Conservation (phyloP, 2,329 filamentous ascomycete species). For the Nannizziopsis arthrosporioides region DNA sequence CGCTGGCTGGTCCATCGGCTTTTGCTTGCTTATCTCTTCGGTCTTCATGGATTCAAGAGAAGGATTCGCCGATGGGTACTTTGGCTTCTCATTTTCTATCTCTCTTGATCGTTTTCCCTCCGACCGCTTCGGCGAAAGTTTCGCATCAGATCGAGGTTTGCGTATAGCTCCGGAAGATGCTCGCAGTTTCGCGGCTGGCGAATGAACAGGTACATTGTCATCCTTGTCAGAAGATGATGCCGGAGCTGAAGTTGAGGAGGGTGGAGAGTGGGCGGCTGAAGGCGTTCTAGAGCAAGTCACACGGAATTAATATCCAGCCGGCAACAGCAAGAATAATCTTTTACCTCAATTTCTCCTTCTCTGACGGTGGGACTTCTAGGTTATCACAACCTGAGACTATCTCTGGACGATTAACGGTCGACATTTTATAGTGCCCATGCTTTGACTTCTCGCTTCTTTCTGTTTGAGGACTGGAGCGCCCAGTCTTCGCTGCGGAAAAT, state of each 20-base stretch:
- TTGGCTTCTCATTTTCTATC: no score
- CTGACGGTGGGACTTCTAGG: background rate
- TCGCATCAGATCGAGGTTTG: no score
- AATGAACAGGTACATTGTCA: background rate
- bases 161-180: no score
- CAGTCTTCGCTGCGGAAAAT: background rate
- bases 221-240: background rate
- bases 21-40: background rate
- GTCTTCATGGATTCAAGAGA: background rate
- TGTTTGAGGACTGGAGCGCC: background rate
- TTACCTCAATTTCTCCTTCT: constrained; percentile 1
- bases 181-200: no score
- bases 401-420: background rate
- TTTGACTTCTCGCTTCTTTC: background rate
- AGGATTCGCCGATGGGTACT: background rate
- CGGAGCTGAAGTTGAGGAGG: background rate
- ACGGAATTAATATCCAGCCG: background rate
- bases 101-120: no score
- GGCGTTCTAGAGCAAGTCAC: background rate
- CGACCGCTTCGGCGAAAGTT: no score
- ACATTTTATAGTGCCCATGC: background rate
- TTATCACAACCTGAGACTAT: background rate
- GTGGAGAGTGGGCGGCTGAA: background rate
- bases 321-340: background rate
- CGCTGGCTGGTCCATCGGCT: constrained; percentile 3